Percentiles rank a stretch among this genome's conserved stretches.
Conservation (phyloP, 805 yeast genomes). For the Ogataea philodendri region DNA sequence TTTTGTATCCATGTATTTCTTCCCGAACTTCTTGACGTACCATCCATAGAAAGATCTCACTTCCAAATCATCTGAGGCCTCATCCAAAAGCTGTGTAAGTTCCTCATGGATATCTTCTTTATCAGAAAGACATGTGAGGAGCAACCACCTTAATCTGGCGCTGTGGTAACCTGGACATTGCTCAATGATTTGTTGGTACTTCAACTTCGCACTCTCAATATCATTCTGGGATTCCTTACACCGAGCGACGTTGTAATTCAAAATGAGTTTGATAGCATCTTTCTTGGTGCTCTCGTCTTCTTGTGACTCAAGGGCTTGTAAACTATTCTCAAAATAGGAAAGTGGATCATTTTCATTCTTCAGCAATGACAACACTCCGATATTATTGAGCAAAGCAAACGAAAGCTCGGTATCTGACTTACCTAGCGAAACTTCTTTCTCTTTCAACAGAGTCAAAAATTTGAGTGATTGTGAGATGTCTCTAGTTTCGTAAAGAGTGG, state of each 20-base stretch:
- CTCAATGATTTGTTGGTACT: slow-evolving; percentile 57
- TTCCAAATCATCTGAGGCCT: slow-evolving; percentile 64
- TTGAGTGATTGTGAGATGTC: slow-evolving; percentile 67
- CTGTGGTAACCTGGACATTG: slow-evolving; percentile 68
- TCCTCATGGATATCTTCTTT: slow-evolving; percentile 51
- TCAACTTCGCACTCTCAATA: slow-evolving; percentile 28
- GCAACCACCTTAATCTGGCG: slow-evolving; percentile 70
- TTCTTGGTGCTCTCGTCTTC: slow-evolving; percentile 21
- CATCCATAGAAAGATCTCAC: slow-evolving; percentile 91
- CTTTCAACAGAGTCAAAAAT: slow-evolving; percentile 46
- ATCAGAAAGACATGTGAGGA: slow-evolving; percentile 52
- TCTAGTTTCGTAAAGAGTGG: slow-evolving; percentile 65
- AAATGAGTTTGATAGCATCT: slow-evolving; percentile 40
- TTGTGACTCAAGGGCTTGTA: slow-evolving; percentile 37
- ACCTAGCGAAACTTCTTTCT: slow-evolving; percentile 42
- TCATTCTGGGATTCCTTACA: slow-evolving; percentile 39
- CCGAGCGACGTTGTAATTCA: slow-evolving; percentile 76
- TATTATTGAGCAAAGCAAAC: slow-evolving; percentile 68
- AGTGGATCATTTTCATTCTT: slow-evolving; percentile 49
- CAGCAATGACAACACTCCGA: slow-evolving; percentile 78
- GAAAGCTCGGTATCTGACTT: slow-evolving; percentile 46
- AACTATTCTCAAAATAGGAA: slow-evolving; percentile 43
- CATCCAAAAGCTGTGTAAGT: slow-evolving; percentile 51
- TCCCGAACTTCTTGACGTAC: slow-evolving; percentile 66
- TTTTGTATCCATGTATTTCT: slow-evolving; percentile 46